Base-by-base conservation (phyloP, 805 yeast genomes). In the Candida bentonensis region DNA sequence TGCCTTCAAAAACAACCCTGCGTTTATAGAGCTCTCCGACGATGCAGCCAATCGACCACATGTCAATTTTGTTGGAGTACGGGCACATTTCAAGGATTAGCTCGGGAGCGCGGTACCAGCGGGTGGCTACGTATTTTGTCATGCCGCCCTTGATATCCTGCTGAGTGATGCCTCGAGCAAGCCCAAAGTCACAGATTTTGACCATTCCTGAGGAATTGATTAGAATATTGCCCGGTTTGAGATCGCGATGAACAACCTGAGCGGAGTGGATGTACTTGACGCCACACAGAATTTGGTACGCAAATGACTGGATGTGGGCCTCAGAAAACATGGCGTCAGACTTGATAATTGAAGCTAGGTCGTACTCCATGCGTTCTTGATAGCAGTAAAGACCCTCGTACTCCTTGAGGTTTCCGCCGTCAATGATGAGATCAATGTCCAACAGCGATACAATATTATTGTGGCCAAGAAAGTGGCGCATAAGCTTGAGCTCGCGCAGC, bases 81-180 rank as follows among this genome's bases (percentile, higher is more conserved):
- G 47, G 45, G 21, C 49, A 57, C 17, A 46, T 49, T 15, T 45
- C 23, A 26, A 87, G 61, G 39, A 88, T 74, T 41, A 88, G 67
- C 55, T 88, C 97, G 0, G 97, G 97, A 0, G 96, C 96, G 40
- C 97, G 68, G 56, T 88, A 88, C 95, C 96, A 88, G 46, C 96
- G 65, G 0, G 96, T 88, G 0, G 96, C 96, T 21, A 88, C 96
- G 57, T 88, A 88, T 52, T 49, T 47, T 3, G 66, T 63, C 44
- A 59, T 57, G 23, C 47, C 41, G 21, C 49, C 51, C 26, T 56
- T 50, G 41, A 64, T 53, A 45, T 57, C 59, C 54, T 60, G 50
- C 45, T 49, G 47, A 15, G 55, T 40, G 11, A 85, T 68, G 1
- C 94, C 94, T 56, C 96, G 67, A 1, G 96, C 95, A 27, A 88